A percentile compares a stretch with the other conserved stretches of the same genome.
These are phyloP conservation scores for Aspergillus quadrilineatus DNA, from an alignment of 2,329 filamentous ascomycete species.

Conservation along the genomic window DNA sequence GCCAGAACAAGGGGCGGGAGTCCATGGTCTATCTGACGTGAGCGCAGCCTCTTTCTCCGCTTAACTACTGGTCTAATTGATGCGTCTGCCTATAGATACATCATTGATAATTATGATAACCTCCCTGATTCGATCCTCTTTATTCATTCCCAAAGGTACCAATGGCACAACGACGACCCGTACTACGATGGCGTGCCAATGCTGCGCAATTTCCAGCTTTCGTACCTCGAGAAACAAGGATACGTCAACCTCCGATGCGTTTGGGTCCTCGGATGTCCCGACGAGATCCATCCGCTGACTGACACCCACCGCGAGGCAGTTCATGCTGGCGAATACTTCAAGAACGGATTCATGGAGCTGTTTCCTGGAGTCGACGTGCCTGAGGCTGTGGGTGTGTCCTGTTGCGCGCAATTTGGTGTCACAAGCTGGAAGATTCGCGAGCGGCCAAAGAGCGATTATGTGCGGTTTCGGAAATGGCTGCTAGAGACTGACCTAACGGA, in stretches of 20 bases:
- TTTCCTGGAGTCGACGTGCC: slow-evolving; percentile 47
- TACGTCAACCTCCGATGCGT: slow-evolving; percentile 57
- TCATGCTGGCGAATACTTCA: slow-evolving; percentile 52
- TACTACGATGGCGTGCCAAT: slow-evolving; percentile 53
- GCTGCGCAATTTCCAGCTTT: slow-evolving; percentile 49
- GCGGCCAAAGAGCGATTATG: slow-evolving; percentile 50
- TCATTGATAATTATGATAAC: slow-evolving; percentile 44
- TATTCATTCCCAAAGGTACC: slow-evolving; percentile 41
- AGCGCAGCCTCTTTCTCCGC: slow-evolving; percentile 12
- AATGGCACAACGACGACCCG: slow-evolving; percentile 54
- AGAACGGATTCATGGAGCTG: slow-evolving; percentile 50
- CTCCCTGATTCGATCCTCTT: slow-evolving; percentile 44
- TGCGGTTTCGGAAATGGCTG: slow-evolving; percentile 51
- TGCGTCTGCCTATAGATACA: slow-evolving; percentile 32
- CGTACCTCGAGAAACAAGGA: slow-evolving; percentile 50
- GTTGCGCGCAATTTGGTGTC: slow-evolving; percentile 58
- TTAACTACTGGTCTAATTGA: background rate
- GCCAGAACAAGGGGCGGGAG: slow-evolving; percentile 45
- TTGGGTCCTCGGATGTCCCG: slow-evolving; percentile 54
- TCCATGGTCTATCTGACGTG: slow-evolving; percentile 48
- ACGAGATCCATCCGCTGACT: slow-evolving; percentile 49
- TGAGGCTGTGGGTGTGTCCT: slow-evolving; percentile 49
- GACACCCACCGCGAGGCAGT: slow-evolving; percentile 45
- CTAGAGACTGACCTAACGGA: slow-evolving; percentile 48
- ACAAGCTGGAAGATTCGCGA: slow-evolving; percentile 48